phyloP scores from a whole-genome alignment of 1,139 yeast species.

The Suhomyces terraborum region DNA sequence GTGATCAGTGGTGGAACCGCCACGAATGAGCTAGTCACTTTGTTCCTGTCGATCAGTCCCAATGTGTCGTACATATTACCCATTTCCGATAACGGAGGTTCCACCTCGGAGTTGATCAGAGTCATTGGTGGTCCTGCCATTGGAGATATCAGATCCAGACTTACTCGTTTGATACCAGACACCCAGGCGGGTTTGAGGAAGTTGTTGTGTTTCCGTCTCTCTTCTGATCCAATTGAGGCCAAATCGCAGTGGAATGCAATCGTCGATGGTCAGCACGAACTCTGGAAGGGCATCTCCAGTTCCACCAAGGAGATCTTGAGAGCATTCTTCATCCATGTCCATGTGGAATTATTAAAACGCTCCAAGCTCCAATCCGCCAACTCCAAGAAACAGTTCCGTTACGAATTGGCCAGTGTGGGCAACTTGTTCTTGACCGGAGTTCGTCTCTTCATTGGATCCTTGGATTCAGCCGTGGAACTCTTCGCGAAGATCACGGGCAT shows the following conservation, averaged over 20 bases:
- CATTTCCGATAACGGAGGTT: conserved; percentile 91
- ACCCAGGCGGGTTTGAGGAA: conserved; percentile 45
- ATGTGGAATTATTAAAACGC: conserved; percentile 73
- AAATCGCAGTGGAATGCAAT: conserved; percentile 72
- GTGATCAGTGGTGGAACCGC: conserved; percentile 79
- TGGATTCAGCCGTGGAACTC: conserved; percentile 82
- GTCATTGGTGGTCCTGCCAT: conserved; percentile 95
- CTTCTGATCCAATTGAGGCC: conserved; percentile 55
- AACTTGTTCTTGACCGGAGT: conserved; percentile 83
- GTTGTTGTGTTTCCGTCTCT: conserved; percentile 63
- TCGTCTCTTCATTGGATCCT: conserved; percentile 76
- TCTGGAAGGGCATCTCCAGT: conserved; percentile 65
- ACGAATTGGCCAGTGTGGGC: conserved; percentile 81
- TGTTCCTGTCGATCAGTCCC: conserved; percentile 44
- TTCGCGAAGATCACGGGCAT: conserved; percentile 69
- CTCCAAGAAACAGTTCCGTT: conserved; percentile 56
- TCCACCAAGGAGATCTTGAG: conserved; percentile 74
- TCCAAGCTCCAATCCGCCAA: conserved; percentile 48
- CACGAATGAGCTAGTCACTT: conserved; percentile 60
- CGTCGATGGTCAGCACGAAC: conserved; percentile 74
- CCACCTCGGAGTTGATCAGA: conserved; percentile 86
- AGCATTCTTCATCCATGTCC: conserved; percentile 76
- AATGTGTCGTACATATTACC: conserved; percentile 71
- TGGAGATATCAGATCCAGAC: conserved; percentile 84
- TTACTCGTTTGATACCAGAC: conserved; percentile 67